phyloP scores from a whole-genome alignment of 306 rosid genomes.

The Malus domestica region DNA sequence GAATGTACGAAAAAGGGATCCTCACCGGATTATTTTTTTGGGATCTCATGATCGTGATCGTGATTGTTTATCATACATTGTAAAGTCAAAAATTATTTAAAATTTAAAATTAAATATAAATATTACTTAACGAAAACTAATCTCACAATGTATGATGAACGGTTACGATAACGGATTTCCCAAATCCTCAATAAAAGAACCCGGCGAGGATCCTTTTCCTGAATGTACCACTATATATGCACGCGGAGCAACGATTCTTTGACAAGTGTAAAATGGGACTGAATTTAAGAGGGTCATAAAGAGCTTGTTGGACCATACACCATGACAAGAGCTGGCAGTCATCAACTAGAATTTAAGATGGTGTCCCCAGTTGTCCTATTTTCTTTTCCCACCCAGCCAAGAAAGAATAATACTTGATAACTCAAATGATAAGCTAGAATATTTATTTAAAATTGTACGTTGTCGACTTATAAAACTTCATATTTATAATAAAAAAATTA shows the following conservation, averaged over 20 bases:
- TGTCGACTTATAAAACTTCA: accelerated
- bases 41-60: accelerated
- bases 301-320: slow-evolving; percentile 61
- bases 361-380: slow-evolving; percentile 62
- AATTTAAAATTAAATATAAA: too few relatives aligned
- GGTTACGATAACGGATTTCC: too few relatives aligned
- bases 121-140: too few relatives aligned
- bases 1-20: too few relatives aligned
- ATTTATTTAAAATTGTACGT: too few relatives aligned
- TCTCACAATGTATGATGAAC: too few relatives aligned
- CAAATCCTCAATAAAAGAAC: too few relatives aligned
- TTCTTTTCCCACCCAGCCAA: slow-evolving; percentile 1
- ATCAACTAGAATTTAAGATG: slow-evolving; percentile 49
- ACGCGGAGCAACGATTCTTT: slow-evolving; percentile 22
- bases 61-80: too few relatives aligned
- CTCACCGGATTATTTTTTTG: accelerated
- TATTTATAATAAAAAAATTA: too few relatives aligned
- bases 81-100: accelerated
- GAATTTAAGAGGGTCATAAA: slow-evolving; percentile 47
- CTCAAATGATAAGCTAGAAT: too few relatives aligned
- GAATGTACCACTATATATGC: background rate
- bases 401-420: too few relatives aligned
- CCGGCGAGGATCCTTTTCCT: background rate
- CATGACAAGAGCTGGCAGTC: slow-evolving; percentile 66
- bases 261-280: slow-evolving; percentile 48